Evolutionary conservation across 495 filamentous ascomycete species (phyloP).

Genomic region (Xylaria intraflava): DNA sequence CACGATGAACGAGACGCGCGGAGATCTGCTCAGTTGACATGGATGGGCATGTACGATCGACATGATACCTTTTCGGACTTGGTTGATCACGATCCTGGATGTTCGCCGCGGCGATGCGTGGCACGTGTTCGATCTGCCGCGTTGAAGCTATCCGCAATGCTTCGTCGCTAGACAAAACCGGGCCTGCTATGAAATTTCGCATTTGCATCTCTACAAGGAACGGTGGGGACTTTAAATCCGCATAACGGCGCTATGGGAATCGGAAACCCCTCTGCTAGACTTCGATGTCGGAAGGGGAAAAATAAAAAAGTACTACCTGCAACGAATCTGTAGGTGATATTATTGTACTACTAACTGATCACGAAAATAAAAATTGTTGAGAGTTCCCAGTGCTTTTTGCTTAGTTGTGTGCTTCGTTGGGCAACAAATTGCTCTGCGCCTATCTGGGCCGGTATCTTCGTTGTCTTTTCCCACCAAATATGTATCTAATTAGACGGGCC

Average conservation of each 20-base stretch:
- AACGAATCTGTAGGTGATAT: background rate
- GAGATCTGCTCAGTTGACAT: conserved; percentile 3
- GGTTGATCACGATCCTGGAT: conserved; percentile 9
- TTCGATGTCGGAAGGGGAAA: conserved; percentile 23
- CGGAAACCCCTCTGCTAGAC: conserved; percentile 25
- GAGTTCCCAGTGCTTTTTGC: background rate
- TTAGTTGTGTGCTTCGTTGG: background rate
- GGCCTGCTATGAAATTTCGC: conserved; percentile 19
- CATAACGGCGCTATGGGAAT: conserved; percentile 21
- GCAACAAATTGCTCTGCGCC: too few relatives aligned
- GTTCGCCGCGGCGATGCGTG: conserved; percentile 2
- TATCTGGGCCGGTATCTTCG: background rate
- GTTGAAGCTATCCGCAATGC: conserved; percentile 1
- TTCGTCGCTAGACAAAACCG: conserved; percentile 24
- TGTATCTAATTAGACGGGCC: too few relatives aligned
- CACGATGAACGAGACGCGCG: background rate
- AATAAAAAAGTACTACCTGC: conserved; percentile 17
- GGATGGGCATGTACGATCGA: conserved; percentile 6
- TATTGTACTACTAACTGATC: conserved; percentile 10
- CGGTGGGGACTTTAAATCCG: conserved; percentile 19
- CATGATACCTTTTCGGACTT: conserved; percentile 4
- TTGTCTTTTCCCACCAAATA: too few relatives aligned
- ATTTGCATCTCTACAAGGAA: conserved; percentile 22
- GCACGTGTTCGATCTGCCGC: background rate
- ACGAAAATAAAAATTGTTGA: conserved; percentile 6